Evolutionary conservation across 108 stramenopile genomes (phyloP), one percentile per base, ranked within the genome.

Genomic region (Cylindrotheca closterium): DNA sequence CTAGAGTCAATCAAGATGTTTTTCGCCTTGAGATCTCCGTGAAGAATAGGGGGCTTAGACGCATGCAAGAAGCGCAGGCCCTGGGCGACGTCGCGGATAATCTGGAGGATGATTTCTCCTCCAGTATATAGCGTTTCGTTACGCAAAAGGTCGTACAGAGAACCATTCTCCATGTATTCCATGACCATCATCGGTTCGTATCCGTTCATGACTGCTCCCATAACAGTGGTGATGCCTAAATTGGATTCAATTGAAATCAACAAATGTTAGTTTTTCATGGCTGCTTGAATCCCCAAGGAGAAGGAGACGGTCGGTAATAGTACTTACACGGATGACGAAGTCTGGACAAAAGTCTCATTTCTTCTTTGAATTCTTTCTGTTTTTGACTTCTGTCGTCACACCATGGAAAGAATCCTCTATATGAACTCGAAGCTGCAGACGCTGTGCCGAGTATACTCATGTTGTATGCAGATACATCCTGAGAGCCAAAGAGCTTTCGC

Each of bases 41-140:
- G 84, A 17, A 85, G 59, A 29, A 85, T 70, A 22, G 67, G 64
- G 24, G 83, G 83, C 37, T 55, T 52, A 21, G 84, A 75, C 21
- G 75, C 63, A 32, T 85, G 84, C 18, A 85, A 67, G 58, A 85
- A 85, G 12, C 79, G 75, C 19, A 77, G 25, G 1, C 84, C 84
- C 33, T 70, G 73, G 17, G 66, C 59, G 32, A 85, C 74, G 53
- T 85, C 84, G 46, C 76, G 63, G 0, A 85, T 50, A 51, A 85
- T 71, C 15, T 78, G 80, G 0, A 80, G 63, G 10, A 85, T 66
- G 28, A 82, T 51, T 28, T 85, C 84, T 1, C 84, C 84, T 59
- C 68, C 76, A 4, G 81, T 30, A 3, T 33, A 17, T 51, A 81
- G 60, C 25, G 85, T 75, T n/a, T 78, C 70, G 63, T 86, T 86